phyloP scores from a whole-genome alignment of 768 basidiomycete species.

The Mycena amicta region DNA sequence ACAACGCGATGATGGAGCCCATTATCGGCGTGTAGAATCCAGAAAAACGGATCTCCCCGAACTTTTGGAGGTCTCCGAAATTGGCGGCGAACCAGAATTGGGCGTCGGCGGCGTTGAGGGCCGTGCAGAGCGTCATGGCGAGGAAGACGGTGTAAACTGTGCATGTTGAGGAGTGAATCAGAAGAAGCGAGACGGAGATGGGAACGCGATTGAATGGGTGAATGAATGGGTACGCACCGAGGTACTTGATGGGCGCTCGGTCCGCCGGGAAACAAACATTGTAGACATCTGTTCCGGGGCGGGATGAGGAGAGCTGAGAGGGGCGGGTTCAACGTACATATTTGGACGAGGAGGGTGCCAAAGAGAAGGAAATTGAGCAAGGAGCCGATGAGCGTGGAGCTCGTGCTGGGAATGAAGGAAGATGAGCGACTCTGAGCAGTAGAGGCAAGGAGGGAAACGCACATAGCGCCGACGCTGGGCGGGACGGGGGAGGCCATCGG shows the following conservation, averaged over 20 bases:
- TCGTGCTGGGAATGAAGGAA: not conserved
- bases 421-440: too few species aligned
- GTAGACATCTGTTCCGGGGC: constrained; percentile 23
- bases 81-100: constrained; percentile 31
- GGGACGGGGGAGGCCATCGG: not conserved
- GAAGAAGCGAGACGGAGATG: too few species aligned
- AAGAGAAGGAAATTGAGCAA: constrained; percentile 30
- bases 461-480: constrained; percentile 11
- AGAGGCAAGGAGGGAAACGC: not conserved
- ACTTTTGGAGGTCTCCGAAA: constrained; percentile 29
- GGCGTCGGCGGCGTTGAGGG: constrained; percentile 27
- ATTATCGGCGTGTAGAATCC: constrained; percentile 28
- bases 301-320: not conserved
- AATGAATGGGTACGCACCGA: constrained; percentile 19
- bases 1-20: constrained; percentile 19
- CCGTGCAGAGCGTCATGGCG: constrained; percentile 27
- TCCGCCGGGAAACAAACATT: constrained; percentile 25
- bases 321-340: constrained; percentile 22
- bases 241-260: constrained; percentile 15
- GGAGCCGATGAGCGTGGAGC: constrained; percentile 13
- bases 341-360: constrained; percentile 30
- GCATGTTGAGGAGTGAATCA: not conserved
- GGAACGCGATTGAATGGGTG: not conserved
- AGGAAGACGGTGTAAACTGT: constrained; percentile 29
- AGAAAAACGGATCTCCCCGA: constrained; percentile 25